Evolutionary conservation across 805 yeast species (phyloP).

Genomic region (Kodamaea fukazawae): DNA sequence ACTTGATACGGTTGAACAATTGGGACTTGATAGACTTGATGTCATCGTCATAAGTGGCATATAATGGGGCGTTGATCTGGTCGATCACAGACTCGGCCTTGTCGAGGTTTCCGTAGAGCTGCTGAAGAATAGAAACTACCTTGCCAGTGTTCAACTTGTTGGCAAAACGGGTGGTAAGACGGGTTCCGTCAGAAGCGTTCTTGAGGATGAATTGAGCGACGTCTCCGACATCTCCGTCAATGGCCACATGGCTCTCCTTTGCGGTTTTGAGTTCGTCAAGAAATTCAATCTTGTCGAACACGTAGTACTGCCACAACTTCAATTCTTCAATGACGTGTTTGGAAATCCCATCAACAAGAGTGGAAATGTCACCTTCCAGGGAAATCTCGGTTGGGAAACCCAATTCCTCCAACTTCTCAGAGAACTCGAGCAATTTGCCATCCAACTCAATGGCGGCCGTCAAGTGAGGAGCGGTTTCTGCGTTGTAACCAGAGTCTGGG

Average conservation of each 20-base stretch:
- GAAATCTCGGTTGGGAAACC: constrained; percentile 62
- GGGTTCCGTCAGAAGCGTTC: constrained; percentile 26
- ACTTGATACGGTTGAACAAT: constrained; percentile 71
- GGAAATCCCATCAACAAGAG: constrained; percentile 61
- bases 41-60: constrained; percentile 75
- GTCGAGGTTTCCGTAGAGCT: constrained; percentile 17
- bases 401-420: constrained; percentile 50
- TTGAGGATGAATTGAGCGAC: constrained; percentile 5
- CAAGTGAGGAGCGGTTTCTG: constrained; percentile 86
- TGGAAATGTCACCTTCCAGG: constrained; percentile 51
- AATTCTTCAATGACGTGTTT: constrained; percentile 63
- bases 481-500: constrained; percentile 89
- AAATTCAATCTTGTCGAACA: constrained; percentile 52
- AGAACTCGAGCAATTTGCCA: constrained; percentile 60
- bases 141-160: constrained; percentile 51
- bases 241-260: background rate
- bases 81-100: constrained; percentile 59
- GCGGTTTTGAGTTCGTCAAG: constrained; percentile 38
- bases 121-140: constrained; percentile 51
- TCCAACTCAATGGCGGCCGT: constrained; percentile 83
- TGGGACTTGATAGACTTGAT: constrained; percentile 62
- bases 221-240: background rate
- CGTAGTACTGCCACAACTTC: constrained; percentile 87
- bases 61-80: constrained; percentile 72
- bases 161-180: constrained; percentile 50